Conservation (phyloP, 306 rosid species). For the Amphicarpaea edgeworthii region DNA sequence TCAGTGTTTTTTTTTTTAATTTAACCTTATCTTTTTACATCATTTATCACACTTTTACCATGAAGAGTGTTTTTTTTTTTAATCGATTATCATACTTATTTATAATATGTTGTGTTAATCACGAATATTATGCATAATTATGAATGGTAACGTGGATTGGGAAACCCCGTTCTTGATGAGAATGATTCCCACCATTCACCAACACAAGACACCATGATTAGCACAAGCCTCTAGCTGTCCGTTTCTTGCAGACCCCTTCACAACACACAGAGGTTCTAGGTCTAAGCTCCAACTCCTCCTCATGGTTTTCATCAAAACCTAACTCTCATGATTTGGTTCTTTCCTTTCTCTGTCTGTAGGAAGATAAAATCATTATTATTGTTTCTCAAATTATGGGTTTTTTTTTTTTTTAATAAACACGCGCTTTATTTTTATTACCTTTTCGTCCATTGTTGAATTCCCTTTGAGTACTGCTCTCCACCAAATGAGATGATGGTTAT, state of each 20-base stretch:
- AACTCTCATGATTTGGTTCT: slow-evolving; percentile 62
- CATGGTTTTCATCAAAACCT: slow-evolving; percentile 63
- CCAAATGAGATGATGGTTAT: slow-evolving; percentile 87
- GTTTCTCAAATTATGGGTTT: slow-evolving; percentile 60
- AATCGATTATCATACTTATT: neutral
- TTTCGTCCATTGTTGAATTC: slow-evolving; percentile 37
- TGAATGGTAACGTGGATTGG: slow-evolving; percentile 49
- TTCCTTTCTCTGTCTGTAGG: neutral
- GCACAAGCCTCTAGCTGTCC: slow-evolving; percentile 71
- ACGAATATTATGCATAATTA: slow-evolving; percentile 29
- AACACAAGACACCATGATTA: slow-evolving; percentile 94
- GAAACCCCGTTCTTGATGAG: slow-evolving; percentile 79
- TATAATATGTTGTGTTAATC: neutral
- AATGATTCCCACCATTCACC: slow-evolving; percentile 86
- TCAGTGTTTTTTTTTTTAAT: neutral
- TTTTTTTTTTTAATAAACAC: slow-evolving; percentile 67
- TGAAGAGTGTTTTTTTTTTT: too few species aligned
- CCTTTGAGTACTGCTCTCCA: slow-evolving; percentile 70
- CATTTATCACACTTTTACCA: too few species aligned
- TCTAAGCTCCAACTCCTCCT: slow-evolving; percentile 44
- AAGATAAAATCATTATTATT: slow-evolving; percentile 51
- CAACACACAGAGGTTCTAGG: slow-evolving; percentile 29
- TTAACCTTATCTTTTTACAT: too few species aligned
- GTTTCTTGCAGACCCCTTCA: slow-evolving; percentile 58
- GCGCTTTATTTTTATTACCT: slow-evolving; percentile 62